Conservation (phyloP, 495 filamentous ascomycete genomes). For the Penicillium tannophilum region DNA sequence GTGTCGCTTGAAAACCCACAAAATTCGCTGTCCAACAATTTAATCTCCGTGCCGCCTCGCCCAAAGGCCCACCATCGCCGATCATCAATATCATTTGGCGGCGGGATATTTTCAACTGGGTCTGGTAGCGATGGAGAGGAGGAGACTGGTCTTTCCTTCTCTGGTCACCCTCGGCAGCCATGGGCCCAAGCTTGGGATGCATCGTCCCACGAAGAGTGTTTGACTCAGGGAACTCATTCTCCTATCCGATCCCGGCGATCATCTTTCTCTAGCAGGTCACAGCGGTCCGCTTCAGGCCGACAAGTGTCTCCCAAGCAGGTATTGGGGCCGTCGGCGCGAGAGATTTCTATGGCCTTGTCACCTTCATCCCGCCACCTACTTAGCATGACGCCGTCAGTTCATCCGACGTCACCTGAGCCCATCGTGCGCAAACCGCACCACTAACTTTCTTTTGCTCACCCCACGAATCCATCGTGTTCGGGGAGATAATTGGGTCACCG, state of each 20-base stretch:
- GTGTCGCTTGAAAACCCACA: slow-evolving; percentile 33
- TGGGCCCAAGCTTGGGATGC: slow-evolving; percentile 22
- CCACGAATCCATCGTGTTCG: background rate
- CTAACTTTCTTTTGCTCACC: slow-evolving; percentile 7
- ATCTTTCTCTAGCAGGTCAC: slow-evolving; percentile 22
- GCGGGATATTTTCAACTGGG: slow-evolving; percentile 18
- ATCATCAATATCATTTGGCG: slow-evolving; percentile 21
- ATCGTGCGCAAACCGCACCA: slow-evolving; percentile 18
- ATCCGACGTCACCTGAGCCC: slow-evolving; percentile 24
- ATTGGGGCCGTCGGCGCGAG: slow-evolving; percentile 19
- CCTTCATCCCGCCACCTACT: slow-evolving; percentile 33
- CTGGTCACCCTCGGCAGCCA: slow-evolving; percentile 5
- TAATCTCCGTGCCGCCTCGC: slow-evolving; percentile 12
- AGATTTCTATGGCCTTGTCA: slow-evolving; percentile 31
- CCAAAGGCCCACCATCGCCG: slow-evolving; percentile 21
- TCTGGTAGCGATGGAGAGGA: slow-evolving; percentile 34
- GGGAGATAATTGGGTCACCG: background rate
- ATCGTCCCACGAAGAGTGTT: slow-evolving; percentile 11
- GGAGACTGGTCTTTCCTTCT: slow-evolving; percentile 14
- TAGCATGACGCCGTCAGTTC: slow-evolving; percentile 32
- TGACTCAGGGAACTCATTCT: slow-evolving; percentile 12
- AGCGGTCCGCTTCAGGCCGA: slow-evolving; percentile 13
- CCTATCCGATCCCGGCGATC: slow-evolving; percentile 27
- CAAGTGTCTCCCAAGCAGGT: slow-evolving; percentile 21
- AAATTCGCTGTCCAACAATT: slow-evolving; percentile 14